Evolutionary conservation across 352 stramenopile species (phyloP).

Genomic region (Aphanomyces euteiches): DNA sequence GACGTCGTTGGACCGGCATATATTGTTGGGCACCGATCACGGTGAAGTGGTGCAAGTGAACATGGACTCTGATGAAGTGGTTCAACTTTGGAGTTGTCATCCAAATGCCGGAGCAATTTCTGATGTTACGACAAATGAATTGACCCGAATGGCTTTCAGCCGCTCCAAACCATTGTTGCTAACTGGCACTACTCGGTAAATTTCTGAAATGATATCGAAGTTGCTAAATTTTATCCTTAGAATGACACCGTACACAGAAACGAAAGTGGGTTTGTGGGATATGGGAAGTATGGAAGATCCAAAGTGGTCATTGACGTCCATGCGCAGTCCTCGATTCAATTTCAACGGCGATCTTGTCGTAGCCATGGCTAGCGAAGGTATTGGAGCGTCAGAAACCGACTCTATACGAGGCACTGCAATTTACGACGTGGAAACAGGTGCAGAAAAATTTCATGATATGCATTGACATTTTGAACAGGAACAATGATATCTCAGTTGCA

Average conservation of each 20-base stretch:
- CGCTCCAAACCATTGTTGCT: conserved; percentile 4
- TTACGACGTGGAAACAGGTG: conserved; percentile 24
- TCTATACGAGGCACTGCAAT: conserved; percentile 14
- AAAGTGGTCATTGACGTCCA: conserved; percentile 63
- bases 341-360: conserved; percentile 73
- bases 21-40: conserved; percentile 74
- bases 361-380: conserved; percentile 35
- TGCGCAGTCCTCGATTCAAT: conserved; percentile 64
- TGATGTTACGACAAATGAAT: conserved; percentile 66
- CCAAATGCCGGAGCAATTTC: conserved; percentile 61
- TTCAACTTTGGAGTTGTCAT: conserved; percentile 75
- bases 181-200: conserved; percentile 21
- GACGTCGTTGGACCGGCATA: conserved; percentile 34
- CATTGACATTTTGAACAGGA: conserved; percentile 25
- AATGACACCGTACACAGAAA: conserved; percentile 46
- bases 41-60: conserved; percentile 57
- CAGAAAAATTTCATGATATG: not conserved
- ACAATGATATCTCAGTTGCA: conserved; percentile 56
- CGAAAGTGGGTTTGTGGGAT: conserved; percentile 73
- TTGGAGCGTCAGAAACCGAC: not conserved
- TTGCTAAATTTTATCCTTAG: conserved; percentile 33
- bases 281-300: conserved; percentile 54
- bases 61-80: conserved; percentile 57
- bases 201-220: too few relatives aligned
- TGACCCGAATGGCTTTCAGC: conserved; percentile 42